These are phyloP conservation scores for Lichtheimia ramosa DNA, from an alignment of 371 early-diverging fungal species.

Conservation along the genomic window DNA sequence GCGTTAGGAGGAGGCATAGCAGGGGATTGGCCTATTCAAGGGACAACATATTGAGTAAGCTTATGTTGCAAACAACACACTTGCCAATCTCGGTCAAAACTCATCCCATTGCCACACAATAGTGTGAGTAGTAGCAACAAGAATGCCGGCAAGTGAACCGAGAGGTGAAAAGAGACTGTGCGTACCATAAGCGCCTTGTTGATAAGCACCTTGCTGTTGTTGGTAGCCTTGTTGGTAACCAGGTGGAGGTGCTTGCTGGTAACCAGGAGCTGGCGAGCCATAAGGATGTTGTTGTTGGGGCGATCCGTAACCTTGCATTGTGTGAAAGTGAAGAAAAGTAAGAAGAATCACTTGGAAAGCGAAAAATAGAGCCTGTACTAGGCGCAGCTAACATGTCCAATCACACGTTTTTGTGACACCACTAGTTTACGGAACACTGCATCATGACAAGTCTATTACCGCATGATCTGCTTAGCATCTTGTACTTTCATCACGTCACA, in stretches of 20 bases:
- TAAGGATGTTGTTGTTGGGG: conserved; percentile 12
- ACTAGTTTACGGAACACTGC: too few relatives aligned
- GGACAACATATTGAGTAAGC: too few relatives aligned
- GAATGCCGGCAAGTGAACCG: too few relatives aligned
- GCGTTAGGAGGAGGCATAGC: conserved; percentile 27
- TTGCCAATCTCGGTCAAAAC: too few relatives aligned
- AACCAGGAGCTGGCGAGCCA: conserved; percentile 12
- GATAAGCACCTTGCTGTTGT: neutral
- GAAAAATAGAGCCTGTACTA: neutral
- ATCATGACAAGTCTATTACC: too few relatives aligned
- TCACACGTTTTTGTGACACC: neutral
- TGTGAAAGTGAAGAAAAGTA: neutral
- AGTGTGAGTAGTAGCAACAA: neutral
- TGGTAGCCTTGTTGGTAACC: conserved; percentile 1
- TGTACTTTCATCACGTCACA: too few relatives aligned
- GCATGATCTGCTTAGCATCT: too few relatives aligned
- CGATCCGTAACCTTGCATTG: conserved; percentile 7
- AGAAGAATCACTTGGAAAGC: conserved; percentile 1
- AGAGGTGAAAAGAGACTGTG: neutral
- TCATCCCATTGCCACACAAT: neutral
- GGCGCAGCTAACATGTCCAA: conserved; percentile 5
- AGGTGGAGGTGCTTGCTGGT: conserved; percentile 14
- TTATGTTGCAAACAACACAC: neutral
- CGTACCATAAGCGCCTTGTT: conserved; percentile 5
- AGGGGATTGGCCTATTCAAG: conserved; percentile 16